Evolutionary conservation across 2,329 filamentous ascomycete species (phyloP), one percentile per base, ranked within the genome.

Genomic region (Hypoxylon sp.): DNA sequence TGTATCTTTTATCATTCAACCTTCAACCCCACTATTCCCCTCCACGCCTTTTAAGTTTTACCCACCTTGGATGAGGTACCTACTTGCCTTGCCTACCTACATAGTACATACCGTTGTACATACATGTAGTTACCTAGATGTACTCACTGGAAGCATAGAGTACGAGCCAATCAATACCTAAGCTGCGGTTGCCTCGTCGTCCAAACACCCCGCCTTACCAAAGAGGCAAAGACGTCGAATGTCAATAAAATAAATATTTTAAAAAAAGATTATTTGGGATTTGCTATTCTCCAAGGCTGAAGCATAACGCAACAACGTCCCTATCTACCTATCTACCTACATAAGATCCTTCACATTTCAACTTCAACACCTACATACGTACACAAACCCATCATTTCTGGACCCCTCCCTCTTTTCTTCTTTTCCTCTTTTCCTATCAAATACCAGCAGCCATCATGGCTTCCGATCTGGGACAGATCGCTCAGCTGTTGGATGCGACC

Each of bases 401-500:
- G 11, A n/a, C 27, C 13, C 32, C 23, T 29, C 8, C 16, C 9
- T 29, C 25, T 23, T 13, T 16, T 27, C 29, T 13, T 34, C 26
- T 16, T 25, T 26, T 29, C 15, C 29, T 51, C 7, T 25, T 38
- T 55, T 34, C 42, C 13, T 15, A 37, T 11, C 37, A 21, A 34
- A 30, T 26, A 49, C 51, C 51, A 54, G 41, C 52, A 59, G 57
- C 57, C 62, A 62, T 58, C 68, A 84, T 84, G 81, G 79, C 80
- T 68, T 74, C 78, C 62, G 75, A 82, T 61, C 76, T 83, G 67
- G 75, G 75, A 62, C 74, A 75, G 54, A 78, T 97, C 71, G 88
- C 91, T 59, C 85, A 91, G 79, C 82, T 97, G 72, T 86, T 99
- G 59, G 84, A 95, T 73, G 90, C 91, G 66, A 97, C 91, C 66